Base-by-base conservation (phyloP, 75 land plant species). In the Chamaecyparis obtusa region DNA sequence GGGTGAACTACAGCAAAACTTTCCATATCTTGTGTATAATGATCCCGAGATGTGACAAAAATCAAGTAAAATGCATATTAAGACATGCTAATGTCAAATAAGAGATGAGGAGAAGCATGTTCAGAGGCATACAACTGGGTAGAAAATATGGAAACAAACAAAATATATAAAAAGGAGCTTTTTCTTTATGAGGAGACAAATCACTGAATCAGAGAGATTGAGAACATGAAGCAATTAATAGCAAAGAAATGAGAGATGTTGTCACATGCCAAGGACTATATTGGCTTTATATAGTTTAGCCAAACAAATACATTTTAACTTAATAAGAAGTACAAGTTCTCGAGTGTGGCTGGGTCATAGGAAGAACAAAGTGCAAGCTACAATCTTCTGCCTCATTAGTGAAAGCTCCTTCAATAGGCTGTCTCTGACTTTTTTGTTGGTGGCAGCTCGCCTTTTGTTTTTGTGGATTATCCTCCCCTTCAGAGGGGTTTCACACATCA, bases 101-200 rank as follows among this genome's bases (percentile, higher is more conserved):
- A 46, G 83, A 81, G 83, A 81, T 44, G 49, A 43, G 24, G 3
- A 81, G 83, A 44, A 41, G 33, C 17, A 79, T 79, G 83, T 75
- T 30, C 15, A 39, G 43, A 85, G 86, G 60, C 41, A 72, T 36
- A 85, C 41, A 64, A 67, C 30, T 67, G 74, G 10, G 17, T 85
- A 81, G 44, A 60, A 32, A 13, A 72, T 72, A 1, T 30, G 35
- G 11, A 32, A 72, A 30, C 36, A 85, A 11, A 49, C 19, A 9
- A 32, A 54, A 11, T 49, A 10, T 48, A 44, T 81, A 27, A 9
- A 81, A 48, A 2, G 83, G 32, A 81, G 14, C 9, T 32, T 44
- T 2, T 11, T 2, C 27, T 80, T 49, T n/a, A n/a, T n/a, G n/a
- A 80, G 27, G n/a, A 41, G 49, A 44, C 17, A 9, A 46, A 46